Evolutionary conservation across 1,284 basidiomycete species (phyloP), one percentile per base, ranked within the genome.

Genomic region (Tilletia caries): DNA sequence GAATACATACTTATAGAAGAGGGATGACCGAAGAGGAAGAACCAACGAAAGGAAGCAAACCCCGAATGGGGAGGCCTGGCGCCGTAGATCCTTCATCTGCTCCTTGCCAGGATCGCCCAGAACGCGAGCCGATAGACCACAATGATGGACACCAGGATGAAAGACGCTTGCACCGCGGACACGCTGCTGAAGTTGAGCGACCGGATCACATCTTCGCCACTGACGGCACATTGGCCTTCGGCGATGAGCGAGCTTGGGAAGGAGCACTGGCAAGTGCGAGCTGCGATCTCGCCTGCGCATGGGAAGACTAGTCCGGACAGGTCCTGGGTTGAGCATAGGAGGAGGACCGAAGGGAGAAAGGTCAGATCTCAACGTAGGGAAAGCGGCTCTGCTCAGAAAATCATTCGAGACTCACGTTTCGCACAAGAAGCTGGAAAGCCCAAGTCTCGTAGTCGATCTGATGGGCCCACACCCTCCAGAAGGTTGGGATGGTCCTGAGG

Each of bases 401-500:
- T n/a, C n/a, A n/a, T n/a, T n/a, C n/a, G n/a, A n/a, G 50, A 52
- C 50, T 52, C 50, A 52, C 50, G 66, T 87, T 88, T 81, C 87
- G 77, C 44, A 82, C 82, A 27, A 85, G 77, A 34, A 84, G 74
- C 58, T 84, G 78, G 65, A 84, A 84, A 0, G 87, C 86, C 70
- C 86, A 89, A 67, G 84, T 84, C 75, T 86, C 83, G 69, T 74
- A 73, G 52, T 70, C 66, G 65, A 74, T 83, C 71, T 83, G 88
- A 75, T 89, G 88, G 71, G 87, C 87, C 68, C 86, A 87, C 74
- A 85, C 87, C 76, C 85, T 87, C 88, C 88, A 89, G 78, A 89
- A 89, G 0, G 85, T 78, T 0, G 88, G 88, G 10, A 89, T 83
- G n/a, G 86, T 86, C n/a, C 86, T 81, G 0, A 89, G 87, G 29